Base-by-base conservation (phyloP, 768 basidiomycete species). In the Suillus subaureus region DNA sequence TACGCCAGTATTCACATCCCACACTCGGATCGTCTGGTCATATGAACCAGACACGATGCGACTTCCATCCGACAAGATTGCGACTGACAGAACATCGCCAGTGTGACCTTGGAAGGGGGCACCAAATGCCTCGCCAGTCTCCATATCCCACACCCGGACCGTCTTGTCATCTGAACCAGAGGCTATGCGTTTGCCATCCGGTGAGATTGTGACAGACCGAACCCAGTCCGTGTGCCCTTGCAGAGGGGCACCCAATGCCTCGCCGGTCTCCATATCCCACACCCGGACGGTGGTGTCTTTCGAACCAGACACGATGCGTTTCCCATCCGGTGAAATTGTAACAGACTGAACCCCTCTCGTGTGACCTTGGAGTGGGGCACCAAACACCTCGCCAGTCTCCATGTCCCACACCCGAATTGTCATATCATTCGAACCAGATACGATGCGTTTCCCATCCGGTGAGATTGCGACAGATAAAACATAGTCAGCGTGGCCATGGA, bases 261-360 rank as follows among this genome's bases (percentile, higher is more conserved):
- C 8, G 43, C 43, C 43, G 0, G 16, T 42, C 16, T 6, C 18
- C 16, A 18, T 16, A 43, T 43, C 21, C 43, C 43, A 43, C 43
- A 43, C 43, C 3, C 9, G 8, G 21, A 43, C 4, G 0, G 21
- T 21, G 0, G 3, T 3, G 8, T 43, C 21, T 1, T 4, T 2
- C 21, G 43, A 43, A 43, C 43, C 43, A 21, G 43, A 43, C 0
- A 43, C 21, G 5, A 43, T 43, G 21, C 1, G 3, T 21, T 45
- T 8, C 1, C 43, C 43, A 45, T 45, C 43, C 4, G 43, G 9
- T 9, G 21, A 45, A 9, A 45, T 21, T 11, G 43, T 21, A 0
- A 45, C 9, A 11, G 43, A 45, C 21, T 0, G 1, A 45, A 45
- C 43, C 0, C 0, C 0, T 1, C 0, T 0, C 4, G 43, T 45